These are phyloP conservation scores for Penstemon davidsonii DNA, from an alignment of 257 asterid species.

Conservation along the genomic window DNA sequence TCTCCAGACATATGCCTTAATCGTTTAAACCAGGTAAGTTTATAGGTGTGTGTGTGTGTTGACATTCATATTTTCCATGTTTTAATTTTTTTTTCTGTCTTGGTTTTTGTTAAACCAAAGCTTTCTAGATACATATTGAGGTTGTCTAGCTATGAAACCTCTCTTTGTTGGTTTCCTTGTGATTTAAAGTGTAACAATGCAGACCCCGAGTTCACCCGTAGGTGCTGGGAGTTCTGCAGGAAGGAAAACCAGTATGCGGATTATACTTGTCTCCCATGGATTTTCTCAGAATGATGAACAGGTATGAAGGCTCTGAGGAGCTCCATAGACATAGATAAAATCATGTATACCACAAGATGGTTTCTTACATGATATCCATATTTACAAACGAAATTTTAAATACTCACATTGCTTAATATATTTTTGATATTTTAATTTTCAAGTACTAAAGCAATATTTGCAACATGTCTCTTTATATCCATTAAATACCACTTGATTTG, in stretches of 20 bases:
- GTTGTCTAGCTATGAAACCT: slow-evolving; percentile 32
- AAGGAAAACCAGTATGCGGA: slow-evolving; percentile 62
- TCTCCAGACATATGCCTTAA: slow-evolving; percentile 68
- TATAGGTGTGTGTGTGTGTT: too few species aligned
- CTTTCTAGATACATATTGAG: slow-evolving; percentile 10
- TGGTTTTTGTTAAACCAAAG: background rate
- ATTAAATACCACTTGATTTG: background rate
- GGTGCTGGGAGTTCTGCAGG: slow-evolving; percentile 64
- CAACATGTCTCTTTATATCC: too few species aligned
- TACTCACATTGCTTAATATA: background rate
- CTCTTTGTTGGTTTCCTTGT: slow-evolving; percentile 50
- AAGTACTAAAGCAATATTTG: too few species aligned
- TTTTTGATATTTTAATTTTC: too few species aligned
- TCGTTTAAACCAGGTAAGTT: slow-evolving; percentile 87
- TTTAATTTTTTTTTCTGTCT: too few species aligned
- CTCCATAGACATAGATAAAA: background rate
- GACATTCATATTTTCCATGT: too few species aligned
- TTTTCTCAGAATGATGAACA: slow-evolving; percentile 45
- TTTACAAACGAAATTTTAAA: background rate
- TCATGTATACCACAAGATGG: background rate
- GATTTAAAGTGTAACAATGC: slow-evolving; percentile 65
- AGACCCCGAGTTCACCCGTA: slow-evolving; percentile 92
- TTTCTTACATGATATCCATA: background rate
- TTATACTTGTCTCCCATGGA: slow-evolving; percentile 74
- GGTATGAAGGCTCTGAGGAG: slow-evolving; percentile 38